Conservation (phyloP, 2,329 filamentous ascomycete genomes). For the Chaetomiaceae sp. region DNA sequence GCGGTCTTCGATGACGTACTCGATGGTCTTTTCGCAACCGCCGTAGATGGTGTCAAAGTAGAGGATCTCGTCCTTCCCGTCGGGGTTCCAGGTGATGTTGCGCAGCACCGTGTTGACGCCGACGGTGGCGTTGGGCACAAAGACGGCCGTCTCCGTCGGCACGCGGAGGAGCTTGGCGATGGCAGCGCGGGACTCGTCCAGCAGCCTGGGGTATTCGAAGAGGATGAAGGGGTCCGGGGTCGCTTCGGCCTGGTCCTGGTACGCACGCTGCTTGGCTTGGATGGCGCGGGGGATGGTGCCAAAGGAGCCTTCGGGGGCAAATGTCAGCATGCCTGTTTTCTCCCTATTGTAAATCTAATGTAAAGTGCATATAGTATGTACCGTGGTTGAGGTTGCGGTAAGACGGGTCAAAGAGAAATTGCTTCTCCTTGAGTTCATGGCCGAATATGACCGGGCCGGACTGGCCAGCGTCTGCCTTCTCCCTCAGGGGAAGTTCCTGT, state of each 20-base stretch:
- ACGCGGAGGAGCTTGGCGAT: constrained; percentile 64
- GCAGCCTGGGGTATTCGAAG: constrained; percentile 56
- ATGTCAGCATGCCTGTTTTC: no score
- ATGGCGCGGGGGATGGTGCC: constrained; percentile 67
- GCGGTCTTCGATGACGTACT: constrained; percentile 65
- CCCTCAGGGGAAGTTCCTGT: constrained; percentile 11
- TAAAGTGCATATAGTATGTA: no score
- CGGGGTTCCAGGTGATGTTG: constrained; percentile 61
- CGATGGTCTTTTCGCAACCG: constrained; percentile 67
- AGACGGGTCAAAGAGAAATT: constrained; percentile 65
- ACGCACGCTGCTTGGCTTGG: constrained; percentile 53
- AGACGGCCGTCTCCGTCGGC: constrained; percentile 62
- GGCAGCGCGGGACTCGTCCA: constrained; percentile 60
- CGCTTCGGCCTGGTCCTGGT: constrained; percentile 62
- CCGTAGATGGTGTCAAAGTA: constrained; percentile 77
- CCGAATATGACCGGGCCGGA: constrained; percentile 29
- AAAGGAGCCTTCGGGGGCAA: constrained; percentile 63
- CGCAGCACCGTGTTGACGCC: constrained; percentile 76
- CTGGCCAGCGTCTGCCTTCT: constrained; percentile 2
- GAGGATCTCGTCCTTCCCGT: constrained; percentile 72
- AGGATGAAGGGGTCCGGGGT: constrained; percentile 73
- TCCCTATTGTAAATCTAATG: no score
- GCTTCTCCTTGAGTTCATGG: constrained; percentile 43
- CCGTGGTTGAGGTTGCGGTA: constrained; percentile 77
- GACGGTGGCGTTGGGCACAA: constrained; percentile 76